These are phyloP conservation scores for Fistulinella prunicolor DNA, from an alignment of 768 basidiomycete genomes.

Conservation along the genomic window DNA sequence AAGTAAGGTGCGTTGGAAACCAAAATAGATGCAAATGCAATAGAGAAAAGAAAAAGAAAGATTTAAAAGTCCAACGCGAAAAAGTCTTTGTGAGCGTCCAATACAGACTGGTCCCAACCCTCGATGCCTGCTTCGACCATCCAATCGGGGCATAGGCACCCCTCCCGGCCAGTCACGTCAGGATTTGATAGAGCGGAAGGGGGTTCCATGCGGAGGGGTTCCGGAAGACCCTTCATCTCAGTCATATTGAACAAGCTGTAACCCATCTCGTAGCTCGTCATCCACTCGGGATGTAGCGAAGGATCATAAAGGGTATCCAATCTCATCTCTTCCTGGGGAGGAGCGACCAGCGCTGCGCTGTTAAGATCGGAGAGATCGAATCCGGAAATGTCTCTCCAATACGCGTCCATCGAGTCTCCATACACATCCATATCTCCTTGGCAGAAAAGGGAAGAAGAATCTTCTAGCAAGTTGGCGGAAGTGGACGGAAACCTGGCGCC, in stretches of 20 bases:
- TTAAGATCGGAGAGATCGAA: neutral
- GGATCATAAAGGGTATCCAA: neutral
- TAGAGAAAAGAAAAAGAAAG: too few species aligned
- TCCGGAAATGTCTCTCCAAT: neutral
- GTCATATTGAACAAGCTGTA: neutral
- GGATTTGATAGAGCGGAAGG: neutral
- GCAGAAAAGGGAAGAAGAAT: too few species aligned
- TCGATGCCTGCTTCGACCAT: slow-evolving; percentile 12
- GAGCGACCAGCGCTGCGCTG: neutral
- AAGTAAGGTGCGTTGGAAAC: too few species aligned
- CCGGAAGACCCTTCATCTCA: neutral
- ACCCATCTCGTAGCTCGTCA: slow-evolving; percentile 2
- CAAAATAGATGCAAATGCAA: too few species aligned
- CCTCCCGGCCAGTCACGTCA: neutral
- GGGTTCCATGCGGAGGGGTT: neutral
- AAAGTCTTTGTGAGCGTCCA: slow-evolving; percentile 1
- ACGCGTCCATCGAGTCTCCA: neutral
- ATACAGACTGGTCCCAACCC: slow-evolving; percentile 9
- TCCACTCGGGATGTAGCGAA: slow-evolving; percentile 7
- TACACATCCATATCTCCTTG: too few species aligned
- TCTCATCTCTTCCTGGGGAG: neutral
- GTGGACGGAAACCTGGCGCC: too few species aligned
- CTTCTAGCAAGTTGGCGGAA: too few species aligned
- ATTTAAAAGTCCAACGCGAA: neutral
- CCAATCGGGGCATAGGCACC: slow-evolving; percentile 16